Base-by-base conservation (phyloP, 306 rosid species). In the Vigna hirtella region DNA sequence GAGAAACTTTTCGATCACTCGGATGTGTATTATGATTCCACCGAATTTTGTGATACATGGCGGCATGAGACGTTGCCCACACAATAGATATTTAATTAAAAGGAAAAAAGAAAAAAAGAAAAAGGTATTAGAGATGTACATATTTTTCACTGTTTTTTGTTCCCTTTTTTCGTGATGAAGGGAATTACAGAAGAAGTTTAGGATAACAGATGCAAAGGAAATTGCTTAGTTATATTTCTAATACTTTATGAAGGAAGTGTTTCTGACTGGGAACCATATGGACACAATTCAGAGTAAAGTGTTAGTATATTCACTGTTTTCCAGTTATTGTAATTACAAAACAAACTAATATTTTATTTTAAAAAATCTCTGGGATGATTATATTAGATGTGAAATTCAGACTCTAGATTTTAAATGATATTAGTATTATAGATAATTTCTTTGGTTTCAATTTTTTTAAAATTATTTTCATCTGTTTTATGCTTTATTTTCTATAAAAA, bases 61-160 rank as follows among this genome's bases (percentile, higher is more conserved):
- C 90, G 93, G 79, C 90, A 86, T 8, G 96, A 82, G 62, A 83
- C 90, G 30, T 61, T 85, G 78, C 98, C 98, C 49, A 91, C 91
- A 18, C 94, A 85, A 61, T 89, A 90, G 85, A 18, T 2, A 40
- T 12, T 12, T n/a, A 48, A 9, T 6, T 34, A 12, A 24, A 63
- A 24, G 18, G 6, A 11, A 0, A 8, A 11, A 0, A 22, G 26
- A 26, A 12, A 8, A 11, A 0, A 30, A 18, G 26, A 3, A 36
- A 55, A 26, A n/a, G 5, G 32, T 47, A 5, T 47, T 70, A 70
- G 58, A 69, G 47, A n/a, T 70, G 75, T 70, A 70, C n/a, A 70
- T 70, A 34, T 70, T 52, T 55, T 16, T 58, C 26, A 7, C 51
- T 1, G 5, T 24, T 62, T 58, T 72, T 52, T 65, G 36, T 61